Conservation (phyloP, 495 filamentous ascomycete genomes). For the Aspergillus nidulans region DNA sequence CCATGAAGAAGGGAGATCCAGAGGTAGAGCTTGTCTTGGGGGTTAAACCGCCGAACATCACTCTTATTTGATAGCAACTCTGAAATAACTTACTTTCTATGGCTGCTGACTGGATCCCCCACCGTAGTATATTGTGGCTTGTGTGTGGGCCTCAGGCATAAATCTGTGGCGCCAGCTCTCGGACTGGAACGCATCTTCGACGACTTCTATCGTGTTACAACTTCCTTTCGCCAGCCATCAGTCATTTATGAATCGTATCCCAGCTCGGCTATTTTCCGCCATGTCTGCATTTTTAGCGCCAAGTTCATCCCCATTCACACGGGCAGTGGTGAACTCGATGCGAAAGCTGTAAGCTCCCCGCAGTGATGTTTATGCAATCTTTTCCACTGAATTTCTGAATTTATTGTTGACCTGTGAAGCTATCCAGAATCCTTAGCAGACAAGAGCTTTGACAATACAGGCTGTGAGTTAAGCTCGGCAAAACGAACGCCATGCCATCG, state of each 20-base stretch:
- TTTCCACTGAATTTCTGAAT: neutral
- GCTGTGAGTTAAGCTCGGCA: constrained; percentile 49
- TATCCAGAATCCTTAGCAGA: constrained; percentile 89
- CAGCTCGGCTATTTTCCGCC: constrained; percentile 24
- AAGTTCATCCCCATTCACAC: constrained; percentile 62
- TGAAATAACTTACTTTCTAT: too few relatives aligned
- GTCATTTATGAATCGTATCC: neutral
- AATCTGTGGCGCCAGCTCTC: constrained; percentile 18
- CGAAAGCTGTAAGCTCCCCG: constrained; percentile 63
- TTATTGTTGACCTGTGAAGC: constrained; percentile 35
- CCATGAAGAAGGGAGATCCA: constrained; percentile 44
- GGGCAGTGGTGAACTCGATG: constrained; percentile 76
- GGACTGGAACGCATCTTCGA: neutral
- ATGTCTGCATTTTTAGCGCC: constrained; percentile 27
- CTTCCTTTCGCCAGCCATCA: neutral
- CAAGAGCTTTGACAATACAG: constrained; percentile 90
- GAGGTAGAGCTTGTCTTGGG: constrained; percentile 24
- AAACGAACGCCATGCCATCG: neutral
- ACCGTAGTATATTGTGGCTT: constrained; percentile 2
- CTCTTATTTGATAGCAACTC: neutral
- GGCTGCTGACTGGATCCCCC: neutral
- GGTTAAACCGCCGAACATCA: neutral
- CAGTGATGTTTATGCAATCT: neutral
- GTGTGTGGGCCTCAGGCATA: constrained; percentile 1
- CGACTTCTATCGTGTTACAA: neutral